phyloP scores from a whole-genome alignment of 1,139 yeast species.

The Debaryomyces udenii region DNA sequence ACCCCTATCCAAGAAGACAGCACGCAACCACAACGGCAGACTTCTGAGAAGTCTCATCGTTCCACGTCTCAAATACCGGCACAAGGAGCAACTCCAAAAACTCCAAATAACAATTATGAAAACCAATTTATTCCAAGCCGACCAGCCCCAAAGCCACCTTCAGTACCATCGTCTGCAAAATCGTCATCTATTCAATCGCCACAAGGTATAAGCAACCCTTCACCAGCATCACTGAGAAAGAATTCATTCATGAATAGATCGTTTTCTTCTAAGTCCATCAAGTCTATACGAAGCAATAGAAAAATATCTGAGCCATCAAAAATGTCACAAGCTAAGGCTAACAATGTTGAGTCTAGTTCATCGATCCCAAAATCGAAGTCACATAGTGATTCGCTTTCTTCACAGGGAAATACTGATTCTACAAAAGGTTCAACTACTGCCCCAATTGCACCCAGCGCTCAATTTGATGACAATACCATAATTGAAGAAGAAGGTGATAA shows the following conservation, averaged over 20 bases:
- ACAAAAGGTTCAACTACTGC: conserved; percentile 42
- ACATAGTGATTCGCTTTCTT: conserved; percentile 42
- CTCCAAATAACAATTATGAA: conserved; percentile 31
- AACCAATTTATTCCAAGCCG: conserved; percentile 63
- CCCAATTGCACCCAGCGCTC: conserved; percentile 37
- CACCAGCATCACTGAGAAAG: conserved; percentile 19
- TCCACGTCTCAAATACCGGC: conserved; percentile 25
- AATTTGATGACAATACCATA: conserved; percentile 22
- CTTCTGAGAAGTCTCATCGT: conserved; percentile 19
- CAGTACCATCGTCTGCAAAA: conserved; percentile 12
- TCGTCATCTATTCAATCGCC: conserved; percentile 9
- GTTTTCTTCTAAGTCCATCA: conserved; percentile 44
- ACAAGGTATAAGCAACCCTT: conserved; percentile 16
- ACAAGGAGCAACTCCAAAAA: conserved; percentile 14
- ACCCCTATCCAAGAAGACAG: conserved; percentile 13
- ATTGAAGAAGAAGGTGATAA: conserved; percentile 13
- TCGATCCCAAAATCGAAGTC: conserved; percentile 50
- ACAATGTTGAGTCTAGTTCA: conserved; percentile 3
- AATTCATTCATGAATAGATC: conserved; percentile 38
- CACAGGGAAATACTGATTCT: conserved; percentile 24
- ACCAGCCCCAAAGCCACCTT: conserved; percentile 66
- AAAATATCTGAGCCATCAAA: conserved; percentile 26
- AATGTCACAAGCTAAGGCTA: conserved; percentile 19
- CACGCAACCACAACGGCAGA: conserved; percentile 7
- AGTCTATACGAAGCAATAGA: conserved; percentile 30